phyloP scores from a whole-genome alignment of 225 moss, liverwort and hornwort genomes.

The Physcomitrellopsis africana region DNA sequence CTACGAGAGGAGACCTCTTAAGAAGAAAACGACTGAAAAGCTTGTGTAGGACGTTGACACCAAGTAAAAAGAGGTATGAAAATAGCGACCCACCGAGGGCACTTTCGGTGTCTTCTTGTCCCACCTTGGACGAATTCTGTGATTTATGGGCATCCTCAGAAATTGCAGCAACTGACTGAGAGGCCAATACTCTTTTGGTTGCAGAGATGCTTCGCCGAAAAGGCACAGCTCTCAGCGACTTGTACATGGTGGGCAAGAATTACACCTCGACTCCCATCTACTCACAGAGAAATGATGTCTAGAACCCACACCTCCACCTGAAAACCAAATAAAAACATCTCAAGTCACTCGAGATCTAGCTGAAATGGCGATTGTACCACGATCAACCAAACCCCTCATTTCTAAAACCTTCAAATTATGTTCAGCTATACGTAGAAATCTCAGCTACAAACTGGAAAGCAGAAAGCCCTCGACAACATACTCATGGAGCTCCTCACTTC shows the following conservation, averaged over 20 bases:
- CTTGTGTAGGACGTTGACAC: background rate
- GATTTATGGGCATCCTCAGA: constrained; percentile 29
- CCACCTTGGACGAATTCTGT: constrained; percentile 32
- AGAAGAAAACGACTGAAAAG: constrained; percentile 13
- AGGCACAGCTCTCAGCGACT: constrained; percentile 36
- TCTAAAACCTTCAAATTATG: no score
- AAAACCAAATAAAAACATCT: constrained; percentile 12
- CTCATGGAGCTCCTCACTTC: no score
- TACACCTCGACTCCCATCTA: constrained; percentile 29
- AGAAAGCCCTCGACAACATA: no score
- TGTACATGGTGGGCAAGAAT: constrained; percentile 37
- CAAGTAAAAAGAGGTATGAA: constrained; percentile 4
- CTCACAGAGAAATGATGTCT: constrained; percentile 30
- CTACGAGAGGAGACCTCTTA: background rate
- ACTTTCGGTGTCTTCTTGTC: constrained; percentile 29
- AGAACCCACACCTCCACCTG: constrained; percentile 27
- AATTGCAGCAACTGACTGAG: constrained; percentile 31
- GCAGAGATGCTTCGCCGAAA: constrained; percentile 39
- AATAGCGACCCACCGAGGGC: constrained; percentile 32
- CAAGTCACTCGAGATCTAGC: background rate
- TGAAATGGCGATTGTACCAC: no score
- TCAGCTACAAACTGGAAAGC: no score
- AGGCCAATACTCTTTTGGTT: constrained; percentile 30
- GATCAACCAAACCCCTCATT: no score
- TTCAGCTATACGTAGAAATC: no score